These are phyloP conservation scores for Neonectria ditissima DNA, from an alignment of 2,329 filamentous ascomycete genomes.

Conservation along the genomic window DNA sequence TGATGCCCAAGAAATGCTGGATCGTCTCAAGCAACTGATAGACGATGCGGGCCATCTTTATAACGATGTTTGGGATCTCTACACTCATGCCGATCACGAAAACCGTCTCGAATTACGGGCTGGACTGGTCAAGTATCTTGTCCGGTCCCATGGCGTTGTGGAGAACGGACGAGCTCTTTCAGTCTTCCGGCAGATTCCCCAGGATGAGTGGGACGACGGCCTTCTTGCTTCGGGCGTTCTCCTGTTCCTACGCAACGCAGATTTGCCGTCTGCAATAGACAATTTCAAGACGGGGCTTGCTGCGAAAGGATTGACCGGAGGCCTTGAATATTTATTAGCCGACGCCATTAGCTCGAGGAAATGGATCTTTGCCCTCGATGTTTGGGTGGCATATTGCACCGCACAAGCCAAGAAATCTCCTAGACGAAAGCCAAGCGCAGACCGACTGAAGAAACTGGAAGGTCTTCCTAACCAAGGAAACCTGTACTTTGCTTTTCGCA, in stretches of 20 bases:
- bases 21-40: conserved; percentile 39
- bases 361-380: conserved; percentile 53
- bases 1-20: conserved; percentile 5
- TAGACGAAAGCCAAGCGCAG: conserved; percentile 25
- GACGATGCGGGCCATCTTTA: conserved; percentile 45
- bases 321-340: conserved; percentile 59
- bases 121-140: conserved; percentile 56
- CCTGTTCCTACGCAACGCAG: conserved; percentile 56
- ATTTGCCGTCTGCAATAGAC: conserved; percentile 53
- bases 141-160: conserved; percentile 55
- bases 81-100: conserved; percentile 50
- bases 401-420: conserved; percentile 28
- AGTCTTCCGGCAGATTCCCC: conserved; percentile 55
- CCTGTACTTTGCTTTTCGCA: conserved; percentile 51
- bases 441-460: conserved; percentile 39
- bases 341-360: conserved; percentile 52
- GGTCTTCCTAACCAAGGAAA: conserved; percentile 46
- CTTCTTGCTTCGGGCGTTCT: conserved; percentile 56
- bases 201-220: conserved; percentile 54
- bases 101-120: conserved; percentile 46
- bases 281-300: conserved; percentile 55
- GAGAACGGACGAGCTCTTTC: conserved; percentile 60
- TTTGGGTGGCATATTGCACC: conserved; percentile 53
- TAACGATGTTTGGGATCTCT: conserved; percentile 59
- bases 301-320: conserved; percentile 49